Base-by-base conservation (phyloP, 805 yeast genomes). In the Lipomyces yamanashiensis region DNA sequence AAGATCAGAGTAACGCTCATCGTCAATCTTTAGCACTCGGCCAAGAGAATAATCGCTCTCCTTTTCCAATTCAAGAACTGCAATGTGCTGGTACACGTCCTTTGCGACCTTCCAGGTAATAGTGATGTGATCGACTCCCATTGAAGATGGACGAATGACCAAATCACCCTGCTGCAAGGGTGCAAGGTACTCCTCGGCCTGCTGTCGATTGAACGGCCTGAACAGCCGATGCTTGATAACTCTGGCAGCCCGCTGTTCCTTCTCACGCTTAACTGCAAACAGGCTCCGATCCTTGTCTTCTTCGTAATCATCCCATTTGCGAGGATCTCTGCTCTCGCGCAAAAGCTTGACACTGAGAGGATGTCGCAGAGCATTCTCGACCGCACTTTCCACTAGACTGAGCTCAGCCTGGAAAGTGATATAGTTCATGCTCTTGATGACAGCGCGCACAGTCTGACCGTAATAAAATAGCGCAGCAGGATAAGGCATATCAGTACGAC, bases 31-130 rank as follows among this genome's bases (percentile, higher is more conserved):
- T 55, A 87, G 75, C 2, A 78, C 76, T 59, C 81, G 80, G 55
- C 91, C 91, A 48, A 88, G 73, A 0, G 85, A 82, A 62, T 78
- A 79, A 40, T 88, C 91, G 66, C 84, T 85, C 58, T 84, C 87
- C 72, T 86, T 85, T 52, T 82, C 86, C 53, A 83, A 82, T 76
- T 95, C 98, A 66, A 86, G 80, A 52, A 95, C 89, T 70, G 92
- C 95, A 67, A 95, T 79, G 74, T 95, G 98, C 75, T 95, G 98
- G 78, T 88, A 95, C 66, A 93, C 78, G 74, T 87, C 89, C 73
- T 90, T 93, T 64, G 90, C 95, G 52, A 95, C 92, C 75, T 95
- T 95, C 98, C 98, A 95, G 0, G 99, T 93, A 48, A 93, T 87
- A 1, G 97, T 92, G 70, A 95, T 81, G 75, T 87, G 97, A 67